Evolutionary conservation across 257 asterid genomes (phyloP).

Genomic region (Solanum rostratum): DNA sequence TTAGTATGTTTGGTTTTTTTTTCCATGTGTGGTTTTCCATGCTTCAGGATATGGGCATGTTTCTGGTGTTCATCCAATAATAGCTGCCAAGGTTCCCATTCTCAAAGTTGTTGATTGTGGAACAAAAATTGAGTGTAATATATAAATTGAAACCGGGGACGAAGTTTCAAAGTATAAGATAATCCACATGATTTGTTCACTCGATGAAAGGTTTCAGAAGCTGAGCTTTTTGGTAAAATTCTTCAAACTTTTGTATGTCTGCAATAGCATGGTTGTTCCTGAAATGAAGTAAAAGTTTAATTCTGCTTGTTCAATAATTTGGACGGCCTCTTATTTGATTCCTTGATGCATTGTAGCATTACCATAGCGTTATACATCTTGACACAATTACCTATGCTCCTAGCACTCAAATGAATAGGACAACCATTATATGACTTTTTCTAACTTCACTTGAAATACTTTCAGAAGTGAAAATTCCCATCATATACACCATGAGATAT

Average conservation of each 20-base stretch:
- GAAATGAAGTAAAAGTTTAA: neutral
- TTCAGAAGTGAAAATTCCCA: neutral
- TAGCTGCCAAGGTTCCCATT: conserved; percentile 86
- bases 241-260: neutral
- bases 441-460: neutral
- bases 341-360: neutral
- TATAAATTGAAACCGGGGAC: conserved; percentile 90
- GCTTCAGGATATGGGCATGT: conserved; percentile 75
- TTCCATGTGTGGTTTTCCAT: conserved; percentile 6
- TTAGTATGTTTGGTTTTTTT: neutral
- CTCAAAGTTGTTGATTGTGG: conserved; percentile 89
- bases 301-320: neutral
- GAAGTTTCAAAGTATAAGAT: conserved; percentile 75
- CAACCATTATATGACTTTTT: neutral
- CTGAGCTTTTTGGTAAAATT: conserved; percentile 83
- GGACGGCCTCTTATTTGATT: neutral
- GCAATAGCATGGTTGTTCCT: neutral
- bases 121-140: conserved; percentile 91
- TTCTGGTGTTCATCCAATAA: conserved; percentile 68
- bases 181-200: conserved; percentile 59
- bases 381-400: neutral
- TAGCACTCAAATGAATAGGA: neutral
- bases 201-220: conserved; percentile 84
- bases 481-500: neutral
- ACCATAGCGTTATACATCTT: neutral